Evolutionary conservation across 1,284 basidiomycete species (phyloP).

Genomic region (Neotropicomus parvogracilis): DNA sequence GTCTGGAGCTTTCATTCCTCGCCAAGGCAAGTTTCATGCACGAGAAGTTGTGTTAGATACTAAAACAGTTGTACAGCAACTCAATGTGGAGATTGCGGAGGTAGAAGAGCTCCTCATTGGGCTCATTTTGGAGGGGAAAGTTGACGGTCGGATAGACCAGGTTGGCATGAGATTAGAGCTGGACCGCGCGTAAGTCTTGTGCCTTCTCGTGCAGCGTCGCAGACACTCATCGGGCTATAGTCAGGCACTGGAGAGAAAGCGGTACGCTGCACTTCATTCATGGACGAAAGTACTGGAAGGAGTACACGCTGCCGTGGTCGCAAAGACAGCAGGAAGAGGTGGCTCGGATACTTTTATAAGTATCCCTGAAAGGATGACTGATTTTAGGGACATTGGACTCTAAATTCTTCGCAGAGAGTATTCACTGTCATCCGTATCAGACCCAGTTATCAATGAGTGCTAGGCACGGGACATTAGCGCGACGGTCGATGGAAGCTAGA

Average conservation of each 20-base stretch:
- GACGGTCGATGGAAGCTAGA: not conserved
- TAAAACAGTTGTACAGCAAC: constrained; percentile 57
- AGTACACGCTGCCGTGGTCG: constrained; percentile 67
- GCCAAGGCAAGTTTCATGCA: constrained; percentile 59
- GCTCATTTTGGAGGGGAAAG: constrained; percentile 91
- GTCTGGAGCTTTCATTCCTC: constrained; percentile 87
- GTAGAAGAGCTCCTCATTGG: constrained; percentile 93
- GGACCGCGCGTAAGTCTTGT: constrained; percentile 69
- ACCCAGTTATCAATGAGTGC: constrained; percentile 5
- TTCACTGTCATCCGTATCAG: constrained; percentile 3
- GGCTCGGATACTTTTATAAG: constrained; percentile 27
- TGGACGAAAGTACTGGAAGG: constrained; percentile 78
- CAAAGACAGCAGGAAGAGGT: constrained; percentile 58
- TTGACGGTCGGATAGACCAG: constrained; percentile 94
- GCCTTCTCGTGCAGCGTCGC: not conserved
- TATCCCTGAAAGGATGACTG: constrained; percentile 31
- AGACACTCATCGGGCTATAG: constrained; percentile 39
- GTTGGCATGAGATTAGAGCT: constrained; percentile 89
- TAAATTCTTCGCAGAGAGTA: constrained; percentile 14
- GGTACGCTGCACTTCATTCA: constrained; percentile 76
- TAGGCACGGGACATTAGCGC: constrained; percentile 7
- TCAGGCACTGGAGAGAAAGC: constrained; percentile 77
- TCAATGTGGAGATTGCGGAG: constrained; percentile 84
- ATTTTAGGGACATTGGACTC: constrained; percentile 30
- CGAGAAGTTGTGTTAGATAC: not conserved